Conservation (phyloP, 2,329 filamentous ascomycete genomes). For the Claviceps arundinis region DNA sequence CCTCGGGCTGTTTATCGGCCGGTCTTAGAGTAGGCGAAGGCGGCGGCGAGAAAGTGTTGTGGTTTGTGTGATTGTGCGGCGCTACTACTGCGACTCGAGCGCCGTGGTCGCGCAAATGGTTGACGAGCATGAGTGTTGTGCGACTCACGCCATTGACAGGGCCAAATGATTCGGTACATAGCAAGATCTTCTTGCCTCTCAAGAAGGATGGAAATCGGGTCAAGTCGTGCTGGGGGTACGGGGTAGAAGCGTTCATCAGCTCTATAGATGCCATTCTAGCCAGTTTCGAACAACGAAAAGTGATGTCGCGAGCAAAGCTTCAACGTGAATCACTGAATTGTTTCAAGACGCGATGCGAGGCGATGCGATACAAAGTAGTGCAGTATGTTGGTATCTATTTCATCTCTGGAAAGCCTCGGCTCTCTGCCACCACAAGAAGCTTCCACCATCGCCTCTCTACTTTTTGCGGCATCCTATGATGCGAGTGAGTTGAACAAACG, state of each 20-base stretch:
- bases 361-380: background rate
- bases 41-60: slow-evolving; percentile 39
- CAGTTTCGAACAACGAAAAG: background rate
- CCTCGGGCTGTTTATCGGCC: slow-evolving; percentile 28
- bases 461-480: background rate
- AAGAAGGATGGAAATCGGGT: slow-evolving; percentile 34
- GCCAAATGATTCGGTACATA: slow-evolving; percentile 59
- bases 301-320: background rate
- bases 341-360: background rate
- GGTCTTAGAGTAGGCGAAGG: slow-evolving; percentile 20
- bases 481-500: background rate
- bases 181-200: slow-evolving; percentile 47
- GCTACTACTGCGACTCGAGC: slow-evolving; percentile 54
- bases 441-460: background rate
- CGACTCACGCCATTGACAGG: slow-evolving; percentile 62
- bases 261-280: slow-evolving; percentile 7
- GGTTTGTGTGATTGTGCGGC: slow-evolving; percentile 41
- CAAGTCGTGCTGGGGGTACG: slow-evolving; percentile 23
- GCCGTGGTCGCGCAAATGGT: slow-evolving; percentile 50
- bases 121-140: slow-evolving; percentile 56
- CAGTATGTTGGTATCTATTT: background rate
- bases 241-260: slow-evolving; percentile 3
- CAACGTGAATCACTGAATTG: background rate
- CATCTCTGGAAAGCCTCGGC: background rate
- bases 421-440: background rate